Evolutionary conservation across 1,284 basidiomycete genomes (phyloP).

Genomic region (Mycena sp.): DNA sequence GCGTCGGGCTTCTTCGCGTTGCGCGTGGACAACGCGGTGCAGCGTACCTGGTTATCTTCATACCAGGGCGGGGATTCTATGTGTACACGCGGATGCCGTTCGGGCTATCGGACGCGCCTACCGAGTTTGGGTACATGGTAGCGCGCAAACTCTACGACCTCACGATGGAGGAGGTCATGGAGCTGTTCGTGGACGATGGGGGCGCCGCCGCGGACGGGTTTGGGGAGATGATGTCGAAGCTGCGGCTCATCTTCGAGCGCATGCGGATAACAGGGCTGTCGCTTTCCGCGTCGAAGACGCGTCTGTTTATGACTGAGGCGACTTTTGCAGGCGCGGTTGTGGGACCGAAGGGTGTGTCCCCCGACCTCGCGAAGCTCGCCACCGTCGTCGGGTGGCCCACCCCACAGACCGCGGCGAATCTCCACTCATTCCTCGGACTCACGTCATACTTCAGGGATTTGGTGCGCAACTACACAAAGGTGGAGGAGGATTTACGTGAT

Average conservation of each 20-base stretch:
- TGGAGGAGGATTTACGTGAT: constrained; percentile 39
- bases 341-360: constrained; percentile 7
- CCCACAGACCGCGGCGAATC: constrained; percentile 35
- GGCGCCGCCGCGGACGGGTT: constrained; percentile 1
- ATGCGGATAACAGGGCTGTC: constrained; percentile 38
- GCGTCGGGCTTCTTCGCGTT: background rate
- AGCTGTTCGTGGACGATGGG: constrained; percentile 46
- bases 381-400: constrained; percentile 45
- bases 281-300: constrained; percentile 41
- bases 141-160: constrained; percentile 24
- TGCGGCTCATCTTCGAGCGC: constrained; percentile 33
- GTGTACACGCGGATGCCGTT: constrained; percentile 40
- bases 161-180: constrained; percentile 28
- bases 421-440: constrained; percentile 37
- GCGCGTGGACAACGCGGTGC: background rate
- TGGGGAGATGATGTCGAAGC: constrained; percentile 28
- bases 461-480: constrained; percentile 39
- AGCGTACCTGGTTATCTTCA: background rate
- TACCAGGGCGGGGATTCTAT: constrained; percentile 45
- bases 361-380: constrained; percentile 37
- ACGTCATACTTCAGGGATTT: constrained; percentile 38
- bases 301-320: constrained; percentile 41
- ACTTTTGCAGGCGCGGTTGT: constrained; percentile 27
- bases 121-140: too few species aligned
- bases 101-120: too few species aligned